Evolutionary conservation across 1,284 basidiomycete species (phyloP), one percentile per base, ranked within the genome.

Genomic region (Boletus semigastroideus): DNA sequence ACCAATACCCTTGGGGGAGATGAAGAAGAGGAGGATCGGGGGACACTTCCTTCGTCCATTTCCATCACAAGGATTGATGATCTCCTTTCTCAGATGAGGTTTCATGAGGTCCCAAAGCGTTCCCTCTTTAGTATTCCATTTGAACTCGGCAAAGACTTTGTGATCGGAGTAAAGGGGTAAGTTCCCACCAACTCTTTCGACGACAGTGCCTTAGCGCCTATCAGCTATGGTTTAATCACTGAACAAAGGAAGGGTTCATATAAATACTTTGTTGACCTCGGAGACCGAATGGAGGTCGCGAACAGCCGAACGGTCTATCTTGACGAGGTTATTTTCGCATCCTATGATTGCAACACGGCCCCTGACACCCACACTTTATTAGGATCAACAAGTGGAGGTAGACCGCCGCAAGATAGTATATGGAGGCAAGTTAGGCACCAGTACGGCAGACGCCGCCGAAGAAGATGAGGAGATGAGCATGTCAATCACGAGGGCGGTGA

Each of bases 111-210:
- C 10, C 87, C 91, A 0, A 99, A 98, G 67, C 83, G 94, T n/a
- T 82, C 91, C 0, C 74, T 86, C 13, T 98, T 94, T 70, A 90
- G 80, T 58, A 76, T 96, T 33, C 87, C 90, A 2, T 82, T 99
- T 48, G 80, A 87, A 57, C 76, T 99, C 27, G 92, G 83, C 2
- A 77, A 89, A 14, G 90, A 82, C 2, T 84, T 98, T 55, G 81
- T 83, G 16, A 95, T 99, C 55, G 92, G 94, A 4, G 78, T 98
- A 45, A 94, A 94, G 67, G 97, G 95, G 87, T 95, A 62, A 60
- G 78, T 63, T 56, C 19, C 53, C 38, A 46, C 16, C 17, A 27
- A 44, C 10, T 53, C 53, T 59, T 36, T 38, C 31, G 36, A 36
- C 41, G 13, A n/a, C 38, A 31, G 30, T 53, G 28, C 7, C 48